These are phyloP conservation scores for Botrytis pseudocinerea DNA, from an alignment of 2,329 filamentous ascomycete species.

Conservation along the genomic window DNA sequence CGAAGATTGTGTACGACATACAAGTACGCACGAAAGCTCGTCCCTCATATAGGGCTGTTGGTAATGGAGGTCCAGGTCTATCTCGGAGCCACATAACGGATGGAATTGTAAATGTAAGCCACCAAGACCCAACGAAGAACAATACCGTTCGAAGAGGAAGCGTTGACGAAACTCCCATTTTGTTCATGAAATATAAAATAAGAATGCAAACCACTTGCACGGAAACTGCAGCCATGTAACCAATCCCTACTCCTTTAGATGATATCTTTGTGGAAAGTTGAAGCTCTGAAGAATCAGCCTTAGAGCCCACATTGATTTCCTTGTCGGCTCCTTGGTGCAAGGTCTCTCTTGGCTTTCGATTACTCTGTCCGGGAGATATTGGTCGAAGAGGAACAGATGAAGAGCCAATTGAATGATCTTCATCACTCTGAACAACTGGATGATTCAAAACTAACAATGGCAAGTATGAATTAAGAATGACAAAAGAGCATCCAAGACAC, in stretches of 20 bases:
- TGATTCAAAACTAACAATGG: constrained; percentile 88
- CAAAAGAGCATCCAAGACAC: constrained; percentile 91
- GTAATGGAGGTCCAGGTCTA: constrained; percentile 81
- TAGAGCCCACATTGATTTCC: constrained; percentile 1
- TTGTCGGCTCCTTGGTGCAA: not conserved
- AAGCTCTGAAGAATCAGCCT: constrained; percentile 63
- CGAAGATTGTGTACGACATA: constrained; percentile 73
- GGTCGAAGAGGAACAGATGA: constrained; percentile 28
- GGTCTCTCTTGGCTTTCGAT: constrained; percentile 3
- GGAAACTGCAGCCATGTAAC: constrained; percentile 82
- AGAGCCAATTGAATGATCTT: constrained; percentile 7
- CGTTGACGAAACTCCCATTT: constrained; percentile 53
- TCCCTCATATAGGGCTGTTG: constrained; percentile 36
- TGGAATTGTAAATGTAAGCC: constrained; percentile 88
- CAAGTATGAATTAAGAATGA: constrained; percentile 90
- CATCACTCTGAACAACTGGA: constrained; percentile 44
- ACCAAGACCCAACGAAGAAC: constrained; percentile 87
- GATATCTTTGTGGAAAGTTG: constrained; percentile 85
- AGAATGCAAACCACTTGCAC: constrained; percentile 79
- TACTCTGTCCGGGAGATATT: constrained; percentile 23
- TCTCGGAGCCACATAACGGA: constrained; percentile 84
- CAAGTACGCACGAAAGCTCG: constrained; percentile 48
- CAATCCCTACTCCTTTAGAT: constrained; percentile 87
- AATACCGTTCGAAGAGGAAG: constrained; percentile 86
- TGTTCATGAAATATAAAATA: constrained; percentile 60